A percentile compares a stretch with the other conserved stretches of the same genome.
These are phyloP conservation scores for Babesia gibsoni DNA, from an alignment of 169 alveolate genomes.

Conservation along the genomic window DNA sequence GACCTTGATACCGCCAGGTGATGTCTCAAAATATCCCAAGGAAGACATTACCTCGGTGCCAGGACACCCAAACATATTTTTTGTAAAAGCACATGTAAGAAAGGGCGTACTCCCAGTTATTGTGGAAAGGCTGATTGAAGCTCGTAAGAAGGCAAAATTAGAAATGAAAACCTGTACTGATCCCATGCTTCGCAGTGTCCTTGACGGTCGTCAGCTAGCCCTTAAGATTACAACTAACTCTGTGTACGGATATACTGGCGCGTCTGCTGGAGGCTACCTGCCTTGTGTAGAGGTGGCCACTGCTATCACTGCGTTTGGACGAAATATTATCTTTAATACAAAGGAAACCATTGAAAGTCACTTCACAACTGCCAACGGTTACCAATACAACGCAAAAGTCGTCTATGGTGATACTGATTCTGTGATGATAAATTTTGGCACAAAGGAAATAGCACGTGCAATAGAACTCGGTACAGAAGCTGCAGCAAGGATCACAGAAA, in stretches of 20 bases:
- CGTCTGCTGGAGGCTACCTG: conserved; percentile 93
- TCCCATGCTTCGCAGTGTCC: conserved; percentile 91
- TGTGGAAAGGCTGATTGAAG: conserved; percentile 94
- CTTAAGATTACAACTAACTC: conserved; percentile 98
- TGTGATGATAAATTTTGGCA: conserved; percentile 98
- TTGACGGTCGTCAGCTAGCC: conserved; percentile 98
- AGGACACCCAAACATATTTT: conserved; percentile 39
- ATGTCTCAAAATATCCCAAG: conserved; percentile 20
- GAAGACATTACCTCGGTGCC: conserved; percentile 61
- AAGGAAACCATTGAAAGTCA: conserved; percentile 76
- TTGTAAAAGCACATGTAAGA: conserved; percentile 60
- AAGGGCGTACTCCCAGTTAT: conserved; percentile 96
- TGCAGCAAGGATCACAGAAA: conserved; percentile 86
- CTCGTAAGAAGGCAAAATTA: conserved; percentile 92
- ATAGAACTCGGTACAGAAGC: conserved; percentile 92
- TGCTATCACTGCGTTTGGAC: conserved; percentile 95
- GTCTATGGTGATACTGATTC: conserved; percentile 99
- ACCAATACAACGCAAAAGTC: conserved; percentile 87
- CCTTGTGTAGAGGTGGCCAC: conserved; percentile 96
- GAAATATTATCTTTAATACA: conserved; percentile 90
- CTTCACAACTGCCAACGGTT: conserved; percentile 87
- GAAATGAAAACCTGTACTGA: conserved; percentile 89
- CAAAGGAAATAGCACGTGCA: conserved; percentile 83
- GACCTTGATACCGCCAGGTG: conserved; percentile 82
- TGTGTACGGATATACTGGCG: conserved; percentile 99